Conservation (phyloP, 108 stramenopile species). For the Tribonema minus region DNA sequence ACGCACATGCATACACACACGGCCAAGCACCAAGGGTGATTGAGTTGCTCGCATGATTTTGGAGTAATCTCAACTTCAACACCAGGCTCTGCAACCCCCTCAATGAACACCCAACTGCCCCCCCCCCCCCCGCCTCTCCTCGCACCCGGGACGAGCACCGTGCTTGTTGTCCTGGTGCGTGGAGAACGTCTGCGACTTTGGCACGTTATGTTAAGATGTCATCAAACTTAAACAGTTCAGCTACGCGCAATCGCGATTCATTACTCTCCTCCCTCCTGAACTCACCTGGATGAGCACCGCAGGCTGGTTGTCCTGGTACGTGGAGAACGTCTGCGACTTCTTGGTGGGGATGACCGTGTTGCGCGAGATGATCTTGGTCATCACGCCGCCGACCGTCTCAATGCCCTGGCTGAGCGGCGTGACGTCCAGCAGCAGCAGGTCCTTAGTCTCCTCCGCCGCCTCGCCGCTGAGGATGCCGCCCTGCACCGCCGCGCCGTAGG, state of each 20-base stretch:
- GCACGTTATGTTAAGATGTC: too few species aligned
- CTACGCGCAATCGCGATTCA: too few species aligned
- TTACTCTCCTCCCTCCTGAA: too few species aligned
- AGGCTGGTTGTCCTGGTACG: conserved; percentile 87
- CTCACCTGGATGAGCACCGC: conserved; percentile 78
- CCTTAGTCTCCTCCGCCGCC: conserved; percentile 68
- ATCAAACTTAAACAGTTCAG: too few species aligned
- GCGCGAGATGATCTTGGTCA: conserved; percentile 87
- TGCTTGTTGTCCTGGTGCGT: conserved; percentile 91
- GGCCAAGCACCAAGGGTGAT: too few species aligned
- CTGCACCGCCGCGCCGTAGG: conserved; percentile 93
- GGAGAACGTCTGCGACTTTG: conserved; percentile 84
- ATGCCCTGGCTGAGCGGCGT: conserved; percentile 89
- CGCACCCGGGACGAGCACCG: conserved; percentile 75
- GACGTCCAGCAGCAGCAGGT: conserved; percentile 84
- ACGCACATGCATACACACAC: too few species aligned
- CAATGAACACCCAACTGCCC: too few species aligned
- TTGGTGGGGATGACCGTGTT: conserved; percentile 89
- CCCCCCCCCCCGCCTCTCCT: too few species aligned
- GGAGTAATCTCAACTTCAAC: too few species aligned
- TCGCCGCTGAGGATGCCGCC: conserved; percentile 84
- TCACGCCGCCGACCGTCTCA: conserved; percentile 87
- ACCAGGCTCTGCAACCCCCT: too few species aligned
- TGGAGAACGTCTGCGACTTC: conserved; percentile 86
- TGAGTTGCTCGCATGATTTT: too few species aligned